A percentile compares a stretch with the other conserved stretches of the same genome.
phyloP scores from a whole-genome alignment of 192 early-diverging fungal species.

The Dissophora ornata region DNA sequence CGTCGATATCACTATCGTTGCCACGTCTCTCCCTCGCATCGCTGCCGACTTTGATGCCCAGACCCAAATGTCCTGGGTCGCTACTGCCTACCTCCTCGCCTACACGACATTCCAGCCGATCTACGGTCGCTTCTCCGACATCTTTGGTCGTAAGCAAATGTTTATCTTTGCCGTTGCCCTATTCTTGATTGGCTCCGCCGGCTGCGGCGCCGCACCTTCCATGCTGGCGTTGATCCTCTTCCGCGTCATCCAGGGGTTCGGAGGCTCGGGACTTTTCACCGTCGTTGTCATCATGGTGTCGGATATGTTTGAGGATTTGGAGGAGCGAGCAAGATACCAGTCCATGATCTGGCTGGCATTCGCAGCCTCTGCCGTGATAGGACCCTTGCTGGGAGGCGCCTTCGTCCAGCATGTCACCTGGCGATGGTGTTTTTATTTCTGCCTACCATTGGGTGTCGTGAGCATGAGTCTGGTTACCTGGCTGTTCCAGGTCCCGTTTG shows the following conservation, averaged over 20 bases:
- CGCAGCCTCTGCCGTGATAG: conserved; percentile 77
- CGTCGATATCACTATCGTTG: conserved; percentile 86
- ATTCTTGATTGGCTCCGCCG: conserved; percentile 51
- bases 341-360: conserved; percentile 79
- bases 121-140: conserved; percentile 85
- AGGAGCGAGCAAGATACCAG: conserved; percentile 86
- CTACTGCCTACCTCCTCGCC: conserved; percentile 76
- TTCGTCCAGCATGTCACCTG: conserved; percentile 79
- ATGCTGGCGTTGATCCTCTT: conserved; percentile 74
- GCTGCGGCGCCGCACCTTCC: conserved; percentile 61
- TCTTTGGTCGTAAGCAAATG: conserved; percentile 65
- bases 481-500: conserved; percentile 67
- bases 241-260: conserved; percentile 82
- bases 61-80: conserved; percentile 83
- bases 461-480: conserved; percentile 60
- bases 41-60: conserved; percentile 74
- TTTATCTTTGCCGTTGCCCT: conserved; percentile 34
- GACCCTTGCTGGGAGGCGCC: conserved; percentile 87
- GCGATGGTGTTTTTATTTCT: conserved; percentile 86
- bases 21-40: conserved; percentile 78
- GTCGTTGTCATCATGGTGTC: conserved; percentile 85
- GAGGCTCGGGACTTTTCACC: conserved; percentile 79
- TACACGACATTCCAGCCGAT: conserved; percentile 77
- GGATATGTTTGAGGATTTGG: conserved; percentile 78
- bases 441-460: conserved; percentile 81